Conservation (phyloP, 2,329 filamentous ascomycete genomes). For the Raffaelea albimanens region DNA sequence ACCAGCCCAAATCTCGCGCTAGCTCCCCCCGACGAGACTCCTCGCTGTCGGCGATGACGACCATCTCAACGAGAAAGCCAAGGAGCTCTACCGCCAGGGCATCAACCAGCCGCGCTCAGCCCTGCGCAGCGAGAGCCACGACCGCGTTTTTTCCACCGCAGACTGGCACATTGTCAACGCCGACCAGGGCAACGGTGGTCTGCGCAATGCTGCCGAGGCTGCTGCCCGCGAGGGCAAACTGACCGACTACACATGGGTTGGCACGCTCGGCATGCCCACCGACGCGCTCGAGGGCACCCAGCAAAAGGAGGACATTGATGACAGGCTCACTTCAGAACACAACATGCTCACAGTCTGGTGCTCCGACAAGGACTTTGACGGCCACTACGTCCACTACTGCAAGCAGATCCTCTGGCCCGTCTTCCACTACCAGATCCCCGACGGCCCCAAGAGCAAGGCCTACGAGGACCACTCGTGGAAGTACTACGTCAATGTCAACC, state of each 20-base stretch:
- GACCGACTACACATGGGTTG: constrained; percentile 78
- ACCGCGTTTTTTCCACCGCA: constrained; percentile 64
- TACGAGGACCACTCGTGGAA: constrained; percentile 97
- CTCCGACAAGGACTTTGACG: constrained; percentile 85
- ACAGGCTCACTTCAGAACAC: constrained; percentile 69
- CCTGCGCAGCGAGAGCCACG: constrained; percentile 53
- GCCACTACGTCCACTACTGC: constrained; percentile 92
- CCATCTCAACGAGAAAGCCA: constrained; percentile 43
- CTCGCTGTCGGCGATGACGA: constrained; percentile 62
- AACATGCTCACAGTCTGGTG: constrained; percentile 78
- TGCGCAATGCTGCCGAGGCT: constrained; percentile 79
- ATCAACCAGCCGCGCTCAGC: constrained; percentile 42
- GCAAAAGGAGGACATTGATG: constrained; percentile 74
- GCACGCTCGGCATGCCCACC: constrained; percentile 87
- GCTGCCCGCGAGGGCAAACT: constrained; percentile 60
- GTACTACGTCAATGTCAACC: constrained; percentile 86
- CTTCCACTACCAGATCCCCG: constrained; percentile 95
- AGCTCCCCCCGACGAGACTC: constrained; percentile 65
- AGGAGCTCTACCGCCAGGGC: constrained; percentile 47
- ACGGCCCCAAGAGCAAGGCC: constrained; percentile 96
- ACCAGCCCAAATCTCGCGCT: constrained; percentile 70
- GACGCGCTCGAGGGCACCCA: constrained; percentile 68
- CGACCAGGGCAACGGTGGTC: constrained; percentile 84
- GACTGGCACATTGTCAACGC: constrained; percentile 77
- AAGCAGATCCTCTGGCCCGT: constrained; percentile 97